These are phyloP conservation scores for Phlegmacium glaucopus DNA, from an alignment of 768 basidiomycete species.

Conservation along the genomic window DNA sequence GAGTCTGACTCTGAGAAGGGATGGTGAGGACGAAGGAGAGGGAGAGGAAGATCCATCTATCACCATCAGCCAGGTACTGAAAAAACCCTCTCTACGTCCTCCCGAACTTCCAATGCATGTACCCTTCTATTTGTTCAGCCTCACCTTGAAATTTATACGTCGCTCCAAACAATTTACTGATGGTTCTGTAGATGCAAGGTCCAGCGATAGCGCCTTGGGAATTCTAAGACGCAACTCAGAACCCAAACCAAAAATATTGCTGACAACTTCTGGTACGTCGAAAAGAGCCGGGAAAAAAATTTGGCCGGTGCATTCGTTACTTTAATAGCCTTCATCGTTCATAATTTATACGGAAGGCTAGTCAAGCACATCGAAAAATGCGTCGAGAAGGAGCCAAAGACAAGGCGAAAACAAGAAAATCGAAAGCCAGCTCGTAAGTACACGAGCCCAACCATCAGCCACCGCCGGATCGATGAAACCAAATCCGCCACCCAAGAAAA, in stretches of 20 bases:
- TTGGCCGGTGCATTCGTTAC: slow-evolving; percentile 14
- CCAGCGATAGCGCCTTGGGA: slow-evolving; percentile 46
- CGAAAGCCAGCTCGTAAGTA: not conserved
- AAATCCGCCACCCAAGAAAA: slow-evolving; percentile 18
- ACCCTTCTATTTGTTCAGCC: slow-evolving; percentile 21
- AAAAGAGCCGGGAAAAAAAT: slow-evolving; percentile 66
- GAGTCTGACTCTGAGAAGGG: slow-evolving; percentile 39
- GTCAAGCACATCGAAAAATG: slow-evolving; percentile 39
- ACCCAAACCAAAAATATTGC: slow-evolving; percentile 23
- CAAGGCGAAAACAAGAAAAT: slow-evolving; percentile 17
- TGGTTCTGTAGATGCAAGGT: slow-evolving; percentile 36
- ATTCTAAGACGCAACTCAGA: slow-evolving; percentile 28
- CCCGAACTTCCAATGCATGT: slow-evolving; percentile 58
- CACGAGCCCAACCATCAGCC: not conserved
- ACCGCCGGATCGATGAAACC: not conserved
- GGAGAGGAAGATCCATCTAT: slow-evolving; percentile 40
- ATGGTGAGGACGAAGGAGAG: slow-evolving; percentile 27
- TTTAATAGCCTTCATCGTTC: not conserved
- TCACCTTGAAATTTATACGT: slow-evolving; percentile 30
- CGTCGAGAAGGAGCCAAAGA: slow-evolving; percentile 49
- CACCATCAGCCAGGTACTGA: slow-evolving; percentile 55
- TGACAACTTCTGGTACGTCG: slow-evolving; percentile 32
- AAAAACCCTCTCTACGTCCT: slow-evolving; percentile 62
- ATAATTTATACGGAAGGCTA: slow-evolving; percentile 38
- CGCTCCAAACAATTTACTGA: slow-evolving; percentile 50